Evolutionary conservation across 371 early-diverging fungal genomes (phyloP).

Genomic region (Circinella minor): DNA sequence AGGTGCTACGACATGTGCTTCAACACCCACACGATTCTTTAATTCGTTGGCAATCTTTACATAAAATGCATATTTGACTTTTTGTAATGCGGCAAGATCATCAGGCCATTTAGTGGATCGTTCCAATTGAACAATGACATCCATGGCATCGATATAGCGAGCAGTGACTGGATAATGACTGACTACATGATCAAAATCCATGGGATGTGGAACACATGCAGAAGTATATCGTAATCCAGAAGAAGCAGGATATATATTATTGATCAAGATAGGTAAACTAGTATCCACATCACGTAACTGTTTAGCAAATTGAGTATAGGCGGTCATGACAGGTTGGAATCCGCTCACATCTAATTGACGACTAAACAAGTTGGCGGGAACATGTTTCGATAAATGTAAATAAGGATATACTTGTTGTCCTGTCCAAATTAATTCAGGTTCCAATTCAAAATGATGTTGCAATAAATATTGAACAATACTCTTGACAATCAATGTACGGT

Average conservation of each 20-base stretch:
- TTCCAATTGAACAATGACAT: slow-evolving; percentile 86
- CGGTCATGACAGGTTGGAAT: slow-evolving; percentile 78
- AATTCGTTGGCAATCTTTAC: slow-evolving; percentile 67
- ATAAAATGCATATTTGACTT: slow-evolving; percentile 89
- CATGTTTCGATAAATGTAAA: slow-evolving; percentile 51
- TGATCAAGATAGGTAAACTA: slow-evolving; percentile 78
- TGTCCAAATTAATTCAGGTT: slow-evolving; percentile 63
- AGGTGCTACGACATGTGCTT: slow-evolving; percentile 43
- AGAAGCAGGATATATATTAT: slow-evolving; percentile 67
- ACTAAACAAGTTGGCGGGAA: slow-evolving; percentile 56
- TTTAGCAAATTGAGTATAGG: slow-evolving; percentile 73
- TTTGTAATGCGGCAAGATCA: slow-evolving; percentile 84
- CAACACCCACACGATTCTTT: slow-evolving; percentile 47
- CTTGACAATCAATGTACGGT: slow-evolving; percentile 77
- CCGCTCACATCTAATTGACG: slow-evolving; percentile 50
- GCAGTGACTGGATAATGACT: slow-evolving; percentile 53
- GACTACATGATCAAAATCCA: slow-evolving; percentile 44
- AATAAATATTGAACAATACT: slow-evolving; percentile 81
- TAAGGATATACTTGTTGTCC: slow-evolving; percentile 71
- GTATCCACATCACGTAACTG: slow-evolving; percentile 68
- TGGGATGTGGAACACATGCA: slow-evolving; percentile 81
- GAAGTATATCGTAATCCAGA: slow-evolving; percentile 79
- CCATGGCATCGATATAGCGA: slow-evolving; percentile 73
- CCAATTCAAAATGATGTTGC: slow-evolving; percentile 66
- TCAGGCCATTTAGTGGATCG: slow-evolving; percentile 89